phyloP scores from a whole-genome alignment of 345 rosid genomes.

The Linum lewisii region DNA sequence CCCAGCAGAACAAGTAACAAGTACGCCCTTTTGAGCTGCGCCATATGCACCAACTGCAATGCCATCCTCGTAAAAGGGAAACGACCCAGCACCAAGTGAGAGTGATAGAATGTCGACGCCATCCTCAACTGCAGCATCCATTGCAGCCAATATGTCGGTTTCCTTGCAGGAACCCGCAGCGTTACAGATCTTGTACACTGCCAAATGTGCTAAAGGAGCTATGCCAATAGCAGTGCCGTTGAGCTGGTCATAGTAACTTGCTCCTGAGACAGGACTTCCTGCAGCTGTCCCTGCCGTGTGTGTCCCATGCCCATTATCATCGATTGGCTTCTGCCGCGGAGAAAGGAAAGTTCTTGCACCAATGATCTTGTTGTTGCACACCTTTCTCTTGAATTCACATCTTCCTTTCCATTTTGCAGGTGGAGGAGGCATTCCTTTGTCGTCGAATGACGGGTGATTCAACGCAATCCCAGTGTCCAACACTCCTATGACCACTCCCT shows the following conservation, averaged over 20 bases:
- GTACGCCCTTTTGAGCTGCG: not conserved
- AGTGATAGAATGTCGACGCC: not conserved
- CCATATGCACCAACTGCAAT: not conserved
- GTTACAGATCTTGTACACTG: not conserved
- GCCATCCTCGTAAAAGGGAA: not conserved
- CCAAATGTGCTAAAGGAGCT: conserved; percentile 2
- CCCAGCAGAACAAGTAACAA: not conserved
- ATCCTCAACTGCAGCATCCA: conserved; percentile 3
- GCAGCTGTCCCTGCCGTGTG: conserved; percentile 2
- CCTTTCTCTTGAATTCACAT: not conserved
- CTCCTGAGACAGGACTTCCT: not conserved
- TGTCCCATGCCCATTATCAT: conserved; percentile 1
- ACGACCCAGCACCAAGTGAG: not conserved
- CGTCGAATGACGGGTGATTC: not conserved
- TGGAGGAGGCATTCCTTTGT: conserved; percentile 1
- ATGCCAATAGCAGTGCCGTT: not conserved
- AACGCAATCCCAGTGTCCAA: not conserved
- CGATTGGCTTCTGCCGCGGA: not conserved
- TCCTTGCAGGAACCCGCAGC: not conserved
- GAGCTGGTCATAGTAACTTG: not conserved
- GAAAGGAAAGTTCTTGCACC: not conserved
- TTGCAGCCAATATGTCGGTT: not conserved
- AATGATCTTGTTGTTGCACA: conserved; percentile 3
- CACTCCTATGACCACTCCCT: conserved; percentile 1
- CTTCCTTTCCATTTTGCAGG: conserved; percentile 4